These are phyloP conservation scores for Psilocybe cyanescens DNA, from an alignment of 768 basidiomycete genomes.

Conservation along the genomic window DNA sequence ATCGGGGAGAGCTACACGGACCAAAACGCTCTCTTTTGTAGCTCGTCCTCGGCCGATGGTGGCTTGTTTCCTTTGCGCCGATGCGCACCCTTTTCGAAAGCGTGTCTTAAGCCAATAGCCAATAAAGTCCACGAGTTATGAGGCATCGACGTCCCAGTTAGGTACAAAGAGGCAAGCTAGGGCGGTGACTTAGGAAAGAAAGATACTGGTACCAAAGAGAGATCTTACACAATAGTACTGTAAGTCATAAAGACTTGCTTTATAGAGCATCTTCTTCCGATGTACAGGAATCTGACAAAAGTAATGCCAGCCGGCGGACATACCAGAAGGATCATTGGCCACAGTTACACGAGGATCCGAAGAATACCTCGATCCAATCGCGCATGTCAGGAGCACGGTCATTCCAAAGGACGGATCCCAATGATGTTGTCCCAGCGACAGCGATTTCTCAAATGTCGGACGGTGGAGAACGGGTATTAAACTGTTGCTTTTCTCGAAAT, in stretches of 20 bases:
- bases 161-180: constrained; percentile 34
- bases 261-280: constrained; percentile 56
- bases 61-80: constrained; percentile 42
- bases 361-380: constrained; percentile 60
- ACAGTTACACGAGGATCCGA: constrained; percentile 47
- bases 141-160: constrained; percentile 48
- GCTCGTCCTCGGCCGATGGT: constrained; percentile 52
- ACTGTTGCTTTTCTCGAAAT: constrained; percentile 57
- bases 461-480: constrained; percentile 68
- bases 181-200: not conserved
- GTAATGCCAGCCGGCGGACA: constrained; percentile 65
- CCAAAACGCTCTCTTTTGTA: constrained; percentile 66
- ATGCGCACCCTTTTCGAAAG: constrained; percentile 69
- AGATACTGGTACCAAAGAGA: not conserved
- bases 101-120: constrained; percentile 59
- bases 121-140: constrained; percentile 60
- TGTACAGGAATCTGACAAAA: constrained; percentile 65
- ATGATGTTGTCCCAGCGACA: constrained; percentile 50
- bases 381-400: constrained; percentile 50
- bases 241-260: constrained; percentile 67
- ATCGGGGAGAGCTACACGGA: constrained; percentile 15
- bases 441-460: constrained; percentile 58
- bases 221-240: constrained; percentile 64
- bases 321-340: constrained; percentile 38
- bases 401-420: constrained; percentile 51